Conservation (phyloP, 176 grass and related monocot genomes). For the Lolium multiflorum region DNA sequence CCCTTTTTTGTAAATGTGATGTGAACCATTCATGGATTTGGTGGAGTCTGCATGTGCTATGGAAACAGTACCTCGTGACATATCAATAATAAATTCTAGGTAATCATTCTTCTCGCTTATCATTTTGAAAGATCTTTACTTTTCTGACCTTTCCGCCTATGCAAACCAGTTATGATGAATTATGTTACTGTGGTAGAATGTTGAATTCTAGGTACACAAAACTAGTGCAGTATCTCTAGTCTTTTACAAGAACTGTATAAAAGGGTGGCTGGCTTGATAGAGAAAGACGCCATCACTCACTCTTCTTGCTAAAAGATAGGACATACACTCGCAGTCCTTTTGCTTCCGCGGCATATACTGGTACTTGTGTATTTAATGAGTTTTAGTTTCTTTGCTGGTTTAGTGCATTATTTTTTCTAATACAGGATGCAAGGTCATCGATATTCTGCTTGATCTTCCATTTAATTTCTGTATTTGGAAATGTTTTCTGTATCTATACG, state of each 20-base stretch:
- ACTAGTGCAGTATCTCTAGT: neutral
- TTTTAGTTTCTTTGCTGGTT: constrained; percentile 27
- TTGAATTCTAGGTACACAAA: neutral
- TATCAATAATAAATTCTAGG: neutral
- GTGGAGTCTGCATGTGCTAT: neutral
- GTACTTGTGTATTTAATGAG: neutral
- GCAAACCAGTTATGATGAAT: neutral
- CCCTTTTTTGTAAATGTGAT: constrained; percentile 2
- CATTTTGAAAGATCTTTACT: constrained; percentile 12
- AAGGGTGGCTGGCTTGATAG: constrained; percentile 13
- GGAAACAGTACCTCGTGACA: neutral
- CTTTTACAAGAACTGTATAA: constrained; percentile 33
- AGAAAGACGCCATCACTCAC: neutral
- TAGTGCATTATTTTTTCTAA: neutral
- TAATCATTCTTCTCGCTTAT: neutral
- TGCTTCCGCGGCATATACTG: constrained; percentile 11
- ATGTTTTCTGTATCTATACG: neutral
- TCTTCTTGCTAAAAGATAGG: constrained; percentile 28
- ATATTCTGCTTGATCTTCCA: constrained; percentile 26
- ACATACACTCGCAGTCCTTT: neutral
- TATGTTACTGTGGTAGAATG: constrained; percentile 19
- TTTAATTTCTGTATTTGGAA: constrained; percentile 3
- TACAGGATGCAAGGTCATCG: neutral
- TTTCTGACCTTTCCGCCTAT: constrained; percentile 13
- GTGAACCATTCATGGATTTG: neutral